These are phyloP conservation scores for Suhomyces faveliae DNA, from an alignment of 805 yeast genomes.

Conservation along the genomic window DNA sequence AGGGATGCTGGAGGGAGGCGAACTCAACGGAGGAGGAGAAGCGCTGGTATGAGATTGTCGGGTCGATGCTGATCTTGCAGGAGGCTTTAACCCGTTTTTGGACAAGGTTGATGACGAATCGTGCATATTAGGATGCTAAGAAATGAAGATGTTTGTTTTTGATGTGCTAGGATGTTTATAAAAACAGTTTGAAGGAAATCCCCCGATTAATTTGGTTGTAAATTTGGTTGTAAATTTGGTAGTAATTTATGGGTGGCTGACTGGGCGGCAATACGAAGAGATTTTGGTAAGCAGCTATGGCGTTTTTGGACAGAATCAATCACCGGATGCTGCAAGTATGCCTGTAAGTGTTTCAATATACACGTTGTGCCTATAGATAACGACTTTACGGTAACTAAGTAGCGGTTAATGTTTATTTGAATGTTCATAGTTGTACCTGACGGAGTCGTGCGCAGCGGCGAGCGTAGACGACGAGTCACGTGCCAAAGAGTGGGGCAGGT, in stretches of 20 bases:
- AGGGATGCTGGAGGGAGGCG: slow-evolving; percentile 15
- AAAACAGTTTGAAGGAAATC: no score
- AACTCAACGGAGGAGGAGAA: slow-evolving; percentile 10
- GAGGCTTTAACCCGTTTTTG: slow-evolving; percentile 5
- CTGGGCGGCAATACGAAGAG: not conserved
- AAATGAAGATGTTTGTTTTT: not conserved
- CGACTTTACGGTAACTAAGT: not conserved
- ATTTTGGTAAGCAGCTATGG: not conserved
- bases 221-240: not conserved
- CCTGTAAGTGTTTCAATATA: not conserved
- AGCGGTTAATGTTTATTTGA: not conserved
- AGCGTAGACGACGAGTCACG: not conserved
- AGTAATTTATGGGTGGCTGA: not conserved
- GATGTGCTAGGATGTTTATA: no score
- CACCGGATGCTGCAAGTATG: not conserved
- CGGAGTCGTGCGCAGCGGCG: slow-evolving; percentile 2
- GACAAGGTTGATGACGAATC: not conserved
- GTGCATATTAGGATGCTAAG: not conserved
- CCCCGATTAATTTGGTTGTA: not conserved
- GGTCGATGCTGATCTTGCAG: slow-evolving; percentile 1
- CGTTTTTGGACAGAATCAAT: not conserved
- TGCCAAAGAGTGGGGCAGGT: not conserved
- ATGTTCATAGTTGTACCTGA: not conserved
- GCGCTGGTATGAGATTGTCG: not conserved
- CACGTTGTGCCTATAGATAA: not conserved